Percentiles rank a stretch among this genome's conserved stretches.
These are phyloP conservation scores for Colletotrichum tropicicola DNA, from an alignment of 2,329 filamentous ascomycete genomes.

Conservation along the genomic window DNA sequence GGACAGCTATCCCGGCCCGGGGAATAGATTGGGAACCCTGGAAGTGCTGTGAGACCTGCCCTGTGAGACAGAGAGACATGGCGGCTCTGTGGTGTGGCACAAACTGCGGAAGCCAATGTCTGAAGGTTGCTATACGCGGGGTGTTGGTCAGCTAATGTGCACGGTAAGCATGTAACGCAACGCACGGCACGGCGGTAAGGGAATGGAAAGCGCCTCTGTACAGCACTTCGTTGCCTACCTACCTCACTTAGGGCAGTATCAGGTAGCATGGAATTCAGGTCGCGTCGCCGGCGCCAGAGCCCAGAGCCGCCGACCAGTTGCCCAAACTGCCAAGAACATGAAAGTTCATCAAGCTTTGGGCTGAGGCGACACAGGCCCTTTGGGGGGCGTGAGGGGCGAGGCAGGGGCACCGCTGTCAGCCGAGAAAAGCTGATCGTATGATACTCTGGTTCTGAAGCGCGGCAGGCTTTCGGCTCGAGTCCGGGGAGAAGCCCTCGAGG, in stretches of 20 bases:
- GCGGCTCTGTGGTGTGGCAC: conserved; percentile 3
- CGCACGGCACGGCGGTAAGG: background rate
- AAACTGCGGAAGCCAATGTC: background rate
- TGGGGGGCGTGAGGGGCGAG: background rate
- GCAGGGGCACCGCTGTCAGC: background rate
- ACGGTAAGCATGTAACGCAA: background rate
- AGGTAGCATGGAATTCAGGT: no score
- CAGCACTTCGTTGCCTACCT: no score
- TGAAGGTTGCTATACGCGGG: conserved; percentile 14
- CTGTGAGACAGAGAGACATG: background rate
- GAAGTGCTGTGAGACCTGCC: conserved; percentile 1
- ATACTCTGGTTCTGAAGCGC: conserved; percentile 14
- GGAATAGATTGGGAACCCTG: background rate
- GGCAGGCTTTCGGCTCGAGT: background rate
- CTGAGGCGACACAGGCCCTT: conserved; percentile 7
- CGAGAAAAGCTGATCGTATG: conserved; percentile 3
- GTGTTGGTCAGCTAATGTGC: background rate
- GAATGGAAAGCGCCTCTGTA: background rate
- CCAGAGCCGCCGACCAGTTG: conserved; percentile 1
- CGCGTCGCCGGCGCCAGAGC: background rate
- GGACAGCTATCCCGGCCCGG: background rate
- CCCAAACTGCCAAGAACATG: conserved; percentile 18
- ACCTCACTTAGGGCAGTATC: no score
- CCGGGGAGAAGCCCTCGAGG: background rate
- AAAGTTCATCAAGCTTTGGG: conserved; percentile 20